Evolutionary conservation across 2,329 filamentous ascomycete species (phyloP).

Genomic region (Pseudogymnoascus sp.): DNA sequence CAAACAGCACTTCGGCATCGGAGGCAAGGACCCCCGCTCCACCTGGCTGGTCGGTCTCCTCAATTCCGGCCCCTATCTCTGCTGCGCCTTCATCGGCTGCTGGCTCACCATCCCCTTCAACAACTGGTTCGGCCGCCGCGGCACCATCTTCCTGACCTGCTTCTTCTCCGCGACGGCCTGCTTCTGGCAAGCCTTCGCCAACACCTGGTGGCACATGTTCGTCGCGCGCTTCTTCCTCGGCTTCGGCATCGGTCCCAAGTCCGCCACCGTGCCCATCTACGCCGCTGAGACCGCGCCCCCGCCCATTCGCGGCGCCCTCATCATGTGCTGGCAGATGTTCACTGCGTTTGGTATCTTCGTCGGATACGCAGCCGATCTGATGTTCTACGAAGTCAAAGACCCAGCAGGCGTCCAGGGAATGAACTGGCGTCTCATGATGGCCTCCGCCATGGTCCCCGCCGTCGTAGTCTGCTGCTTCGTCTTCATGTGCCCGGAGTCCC

Average conservation of each 20-base stretch:
- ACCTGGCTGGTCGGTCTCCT: conserved; percentile 55
- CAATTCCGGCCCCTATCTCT: conserved; percentile 57
- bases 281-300: conserved; percentile 62
- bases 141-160: conserved; percentile 64
- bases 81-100: conserved; percentile 62
- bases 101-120: conserved; percentile 71
- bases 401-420: conserved; percentile 46
- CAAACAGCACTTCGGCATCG: conserved; percentile 53
- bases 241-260: conserved; percentile 64
- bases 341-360: conserved; percentile 46
- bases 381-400: conserved; percentile 51
- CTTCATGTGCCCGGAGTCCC: conserved; percentile 39
- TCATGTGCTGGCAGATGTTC: conserved; percentile 64
- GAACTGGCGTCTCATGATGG: conserved; percentile 65
- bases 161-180: conserved; percentile 50
- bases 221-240: conserved; percentile 63
- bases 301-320: conserved; percentile 56
- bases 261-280: conserved; percentile 63
- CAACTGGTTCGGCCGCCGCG: conserved; percentile 59
- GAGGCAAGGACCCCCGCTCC: conserved; percentile 38
- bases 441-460: conserved; percentile 56
- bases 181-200: conserved; percentile 45
- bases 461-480: conserved; percentile 45
- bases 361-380: conserved; percentile 54
- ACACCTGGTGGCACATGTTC: conserved; percentile 63